Base-by-base conservation (phyloP, 73 alveolate species). In the Paramecium sexaurelia region DNA sequence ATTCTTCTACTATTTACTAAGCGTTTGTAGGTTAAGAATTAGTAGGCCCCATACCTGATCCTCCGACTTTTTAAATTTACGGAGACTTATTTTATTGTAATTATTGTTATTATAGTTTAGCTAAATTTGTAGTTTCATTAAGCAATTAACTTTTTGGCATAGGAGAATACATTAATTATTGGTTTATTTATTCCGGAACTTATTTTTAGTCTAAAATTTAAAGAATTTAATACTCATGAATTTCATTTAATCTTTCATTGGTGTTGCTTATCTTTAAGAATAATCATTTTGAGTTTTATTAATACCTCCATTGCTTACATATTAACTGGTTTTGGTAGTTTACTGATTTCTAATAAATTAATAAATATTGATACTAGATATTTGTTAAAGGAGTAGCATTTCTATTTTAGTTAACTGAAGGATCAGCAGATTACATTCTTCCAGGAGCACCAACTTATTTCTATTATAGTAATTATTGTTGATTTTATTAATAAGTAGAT, bases 161-260 rank as follows among this genome's bases (percentile, higher is more conserved):
- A 36, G 86, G 86, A 71, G 86, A 71, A 71, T 71, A 71, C 86
- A 71, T 71, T 20, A 71, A 10, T 36, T 71, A 9, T 36, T 71
- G 29, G 13, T 71, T 37, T 33, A 71, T 35, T 36, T 61, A 11
- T 32, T 61, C 83, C 26, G 86, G 86, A 33, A 20, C 51, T 35
- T 32, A 9, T 24, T 71, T 71, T 71, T 71, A 37, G 35, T 71
- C 86, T 71, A 71, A 51, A 17, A 15, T 71, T 71, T 5, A 15
- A 71, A 33, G 20, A 33, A 15, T 27, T 71, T 1, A 35, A 5
- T 71, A 71, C 86, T 71, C 55, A 32, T 35, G 43, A 71, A 71
- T 36, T 71, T 71, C 55, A 71, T 37, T 71, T 71, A 71, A 35
- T 71, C 86, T n/a, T 71, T 71, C 86, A 71, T 71, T 35, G 86